A percentile compares a stretch with the other conserved stretches of the same genome.
phyloP scores from a whole-genome alignment of 805 yeast species.

The Lipomyces mesembrius region DNA sequence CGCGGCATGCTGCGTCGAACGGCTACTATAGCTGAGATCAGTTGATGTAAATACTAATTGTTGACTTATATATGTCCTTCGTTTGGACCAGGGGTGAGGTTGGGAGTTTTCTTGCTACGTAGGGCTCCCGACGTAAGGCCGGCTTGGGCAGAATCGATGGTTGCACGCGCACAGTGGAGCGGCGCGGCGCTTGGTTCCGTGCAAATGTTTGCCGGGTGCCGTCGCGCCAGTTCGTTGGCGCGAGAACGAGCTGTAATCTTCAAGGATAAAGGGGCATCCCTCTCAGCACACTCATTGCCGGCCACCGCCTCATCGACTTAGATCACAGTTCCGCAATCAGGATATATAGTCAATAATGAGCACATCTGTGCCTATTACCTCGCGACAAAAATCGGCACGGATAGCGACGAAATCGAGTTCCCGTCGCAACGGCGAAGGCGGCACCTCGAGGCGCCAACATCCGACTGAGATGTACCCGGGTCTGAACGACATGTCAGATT shows the following conservation, averaged over 20 bases:
- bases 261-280: not conserved
- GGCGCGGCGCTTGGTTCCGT: not conserved
- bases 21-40: not conserved
- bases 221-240: not conserved
- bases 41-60: no score
- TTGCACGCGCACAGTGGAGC: not conserved
- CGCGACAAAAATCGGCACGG: constrained; percentile 30
- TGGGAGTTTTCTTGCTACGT: not conserved
- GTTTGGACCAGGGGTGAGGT: not conserved
- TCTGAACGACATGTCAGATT: constrained; percentile 87
- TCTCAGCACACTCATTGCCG: not conserved
- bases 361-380: constrained; percentile 5
- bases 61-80: no score
- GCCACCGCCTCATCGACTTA: not conserved
- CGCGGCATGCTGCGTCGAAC: not conserved
- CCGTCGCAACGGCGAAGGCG: constrained; percentile 8
- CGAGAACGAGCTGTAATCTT: not conserved
- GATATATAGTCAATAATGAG: constrained; percentile 8
- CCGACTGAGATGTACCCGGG: constrained; percentile 69
- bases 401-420: constrained; percentile 27
- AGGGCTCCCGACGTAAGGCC: not conserved
- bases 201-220: not conserved
- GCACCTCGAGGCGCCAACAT: constrained; percentile 12
- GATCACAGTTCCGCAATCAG: not conserved
- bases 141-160: not conserved